phyloP scores from a whole-genome alignment of 768 basidiomycete species.

The Amanita subjunquillea region DNA sequence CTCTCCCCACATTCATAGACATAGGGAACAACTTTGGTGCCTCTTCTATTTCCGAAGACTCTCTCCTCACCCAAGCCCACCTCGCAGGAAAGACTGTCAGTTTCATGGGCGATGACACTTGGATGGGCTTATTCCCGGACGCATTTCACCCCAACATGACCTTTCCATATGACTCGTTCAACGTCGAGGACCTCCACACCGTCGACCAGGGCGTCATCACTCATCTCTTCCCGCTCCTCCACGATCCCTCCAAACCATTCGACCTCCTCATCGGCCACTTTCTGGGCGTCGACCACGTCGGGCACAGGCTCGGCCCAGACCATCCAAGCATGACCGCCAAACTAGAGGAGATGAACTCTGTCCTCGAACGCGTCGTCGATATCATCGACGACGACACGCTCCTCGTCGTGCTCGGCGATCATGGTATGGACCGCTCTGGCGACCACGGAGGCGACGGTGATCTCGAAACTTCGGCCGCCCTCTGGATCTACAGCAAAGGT shows the following conservation, averaged over 20 bases:
- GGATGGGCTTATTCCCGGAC: no score
- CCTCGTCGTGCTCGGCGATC: slow-evolving; percentile 87
- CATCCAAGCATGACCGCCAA: slow-evolving; percentile 82
- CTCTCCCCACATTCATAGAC: slow-evolving; percentile 91
- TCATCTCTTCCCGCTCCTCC: slow-evolving; percentile 75
- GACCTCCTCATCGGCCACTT: slow-evolving; percentile 89
- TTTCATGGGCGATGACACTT: no score
- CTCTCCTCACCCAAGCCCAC: no score
- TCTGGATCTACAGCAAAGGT: slow-evolving; percentile 92
- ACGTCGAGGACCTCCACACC: slow-evolving; percentile 95
- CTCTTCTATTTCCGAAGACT: no score
- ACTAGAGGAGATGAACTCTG: slow-evolving; percentile 77
- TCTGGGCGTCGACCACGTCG: slow-evolving; percentile 93
- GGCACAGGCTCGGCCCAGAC: slow-evolving; percentile 88
- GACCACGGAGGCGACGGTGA: slow-evolving; percentile 92
- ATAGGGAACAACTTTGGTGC: slow-evolving; percentile 90
- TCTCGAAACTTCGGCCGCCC: slow-evolving; percentile 73
- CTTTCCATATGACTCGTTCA: no score
- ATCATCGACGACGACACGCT: slow-evolving; percentile 80
- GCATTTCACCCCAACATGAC: no score
- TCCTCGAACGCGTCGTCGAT: slow-evolving; percentile 64
- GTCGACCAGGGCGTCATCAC: slow-evolving; percentile 86
- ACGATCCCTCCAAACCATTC: slow-evolving; percentile 45
- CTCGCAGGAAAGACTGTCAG: no score
- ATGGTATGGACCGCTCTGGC: slow-evolving; percentile 92